Conservation (phyloP, 73 alveolate genomes). For the Paramecium caudatum region DNA sequence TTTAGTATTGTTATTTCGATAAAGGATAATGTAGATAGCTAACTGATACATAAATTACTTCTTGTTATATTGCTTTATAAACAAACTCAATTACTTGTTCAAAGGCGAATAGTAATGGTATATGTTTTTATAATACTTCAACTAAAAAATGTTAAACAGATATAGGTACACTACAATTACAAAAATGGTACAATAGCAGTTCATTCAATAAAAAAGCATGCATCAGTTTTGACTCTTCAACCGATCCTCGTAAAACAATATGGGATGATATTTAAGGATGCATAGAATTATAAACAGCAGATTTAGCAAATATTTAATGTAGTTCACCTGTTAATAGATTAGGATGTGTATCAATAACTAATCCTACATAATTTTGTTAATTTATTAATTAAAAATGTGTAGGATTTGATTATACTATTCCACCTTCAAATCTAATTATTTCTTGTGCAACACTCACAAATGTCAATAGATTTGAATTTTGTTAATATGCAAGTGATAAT, state of each 20-base stretch:
- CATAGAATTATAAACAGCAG: not conserved
- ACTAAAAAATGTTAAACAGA: not conserved
- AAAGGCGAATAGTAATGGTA: not conserved
- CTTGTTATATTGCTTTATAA: not conserved
- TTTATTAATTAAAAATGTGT: not conserved
- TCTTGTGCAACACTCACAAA: not conserved
- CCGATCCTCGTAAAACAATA: not conserved
- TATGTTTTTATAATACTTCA: not conserved
- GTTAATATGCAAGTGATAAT: conserved; percentile 7
- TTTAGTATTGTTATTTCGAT: not conserved
- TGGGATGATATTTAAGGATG: conserved; percentile 30
- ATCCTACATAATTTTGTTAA: conserved; percentile 27
- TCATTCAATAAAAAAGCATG: conserved; percentile 28
- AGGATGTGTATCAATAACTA: conserved; percentile 47
- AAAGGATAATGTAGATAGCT: not conserved
- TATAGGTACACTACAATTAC: not conserved
- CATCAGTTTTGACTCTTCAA: not conserved
- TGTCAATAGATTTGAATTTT: conserved; percentile 39
- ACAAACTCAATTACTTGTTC: conserved; percentile 3
- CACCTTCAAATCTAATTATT: not conserved
- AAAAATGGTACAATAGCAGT: not conserved
- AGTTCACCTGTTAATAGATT: not conserved
- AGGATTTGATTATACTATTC: not conserved
- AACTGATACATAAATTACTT: not conserved
- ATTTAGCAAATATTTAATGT: conserved; percentile 37